Base-by-base conservation (phyloP, 2,329 filamentous ascomycete genomes). In the Paraconiothyrium brasiliense region DNA sequence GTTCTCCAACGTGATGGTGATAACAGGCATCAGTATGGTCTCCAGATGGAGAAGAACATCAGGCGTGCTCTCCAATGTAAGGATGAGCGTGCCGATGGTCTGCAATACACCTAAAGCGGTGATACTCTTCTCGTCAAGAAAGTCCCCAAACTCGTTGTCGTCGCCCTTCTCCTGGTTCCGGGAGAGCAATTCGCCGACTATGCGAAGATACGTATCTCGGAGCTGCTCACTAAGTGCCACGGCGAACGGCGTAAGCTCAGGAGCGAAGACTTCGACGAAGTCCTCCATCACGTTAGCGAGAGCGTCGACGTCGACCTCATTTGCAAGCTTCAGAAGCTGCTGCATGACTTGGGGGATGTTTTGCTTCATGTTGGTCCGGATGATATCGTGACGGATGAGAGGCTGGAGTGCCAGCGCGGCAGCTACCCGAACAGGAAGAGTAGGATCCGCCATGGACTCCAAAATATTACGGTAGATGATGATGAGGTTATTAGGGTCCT, bases 311-410 rank as follows among this genome's bases (percentile, higher is more conserved):
- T 99, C 95, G 61, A 96, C 95, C 80, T 99, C 95, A 75, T 99
- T 99, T 32, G 95, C 94, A 60, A 99, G 84, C 82, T 98, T 98
- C 58, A 99, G 85, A 14, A 99, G 86, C 80, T 99, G 94, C 81
- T 98, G 96, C 95, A 99, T 99, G 74, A 99, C 98, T 73, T 97
- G 96, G 16, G 95, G 94, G 68, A 99, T 99, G 78, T 94, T 97
- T 74, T 94, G 89, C 81, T 97, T 94, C 95, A 99, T 98, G 80
- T 92, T 95, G 44, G 89, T 90, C 60, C 94, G 90, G 74, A 99
- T 97, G 56, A 95, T 87, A 70, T 98, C 94, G 81, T 99, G 95
- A 66, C 95, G 88, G 75, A 99, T 99, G 44, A 99, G 87, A 46
- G 95, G 94, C 79, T 99, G 95, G 57, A 99, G 86, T 47, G 95